These are phyloP conservation scores for Tubosaeta sp. DNA, from an alignment of 768 basidiomycete species.

Conservation along the genomic window DNA sequence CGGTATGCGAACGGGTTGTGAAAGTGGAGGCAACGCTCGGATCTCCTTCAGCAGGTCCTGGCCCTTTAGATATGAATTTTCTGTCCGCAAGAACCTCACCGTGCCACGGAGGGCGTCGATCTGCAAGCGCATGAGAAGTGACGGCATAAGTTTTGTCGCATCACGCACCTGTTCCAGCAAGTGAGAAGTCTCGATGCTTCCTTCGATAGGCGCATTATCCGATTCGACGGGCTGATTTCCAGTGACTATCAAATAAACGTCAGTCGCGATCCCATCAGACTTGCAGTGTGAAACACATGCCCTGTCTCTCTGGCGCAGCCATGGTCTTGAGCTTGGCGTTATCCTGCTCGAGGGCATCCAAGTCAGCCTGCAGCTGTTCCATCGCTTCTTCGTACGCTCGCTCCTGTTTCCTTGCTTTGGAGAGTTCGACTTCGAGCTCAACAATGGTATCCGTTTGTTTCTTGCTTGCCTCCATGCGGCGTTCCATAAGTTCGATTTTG, in stretches of 20 bases:
- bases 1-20: slow-evolving; percentile 41
- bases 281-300: slow-evolving; percentile 35
- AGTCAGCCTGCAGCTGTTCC: slow-evolving; percentile 86
- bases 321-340: slow-evolving; percentile 75
- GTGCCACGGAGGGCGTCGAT: slow-evolving; percentile 90
- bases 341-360: slow-evolving; percentile 85
- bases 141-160: not conserved
- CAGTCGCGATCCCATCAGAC: not conserved
- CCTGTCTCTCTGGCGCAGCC: slow-evolving; percentile 65
- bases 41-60: slow-evolving; percentile 87
- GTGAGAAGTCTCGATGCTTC: slow-evolving; percentile 82
- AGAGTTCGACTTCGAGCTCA: slow-evolving; percentile 76
- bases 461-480: slow-evolving; percentile 86
- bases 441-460: slow-evolving; percentile 82
- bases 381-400: slow-evolving; percentile 89
- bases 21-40: slow-evolving; percentile 64
- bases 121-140: slow-evolving; percentile 35
- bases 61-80: slow-evolving; percentile 92
- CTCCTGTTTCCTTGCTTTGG: slow-evolving; percentile 83
- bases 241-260: slow-evolving; percentile 30
- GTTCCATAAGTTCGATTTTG: slow-evolving; percentile 94
- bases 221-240: slow-evolving; percentile 50
- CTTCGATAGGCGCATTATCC: slow-evolving; percentile 67
- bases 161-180: slow-evolving; percentile 75
- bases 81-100: slow-evolving; percentile 86